Evolutionary conservation across 257 asterid species (phyloP).

Genomic region (Nicotiana tabacum): DNA sequence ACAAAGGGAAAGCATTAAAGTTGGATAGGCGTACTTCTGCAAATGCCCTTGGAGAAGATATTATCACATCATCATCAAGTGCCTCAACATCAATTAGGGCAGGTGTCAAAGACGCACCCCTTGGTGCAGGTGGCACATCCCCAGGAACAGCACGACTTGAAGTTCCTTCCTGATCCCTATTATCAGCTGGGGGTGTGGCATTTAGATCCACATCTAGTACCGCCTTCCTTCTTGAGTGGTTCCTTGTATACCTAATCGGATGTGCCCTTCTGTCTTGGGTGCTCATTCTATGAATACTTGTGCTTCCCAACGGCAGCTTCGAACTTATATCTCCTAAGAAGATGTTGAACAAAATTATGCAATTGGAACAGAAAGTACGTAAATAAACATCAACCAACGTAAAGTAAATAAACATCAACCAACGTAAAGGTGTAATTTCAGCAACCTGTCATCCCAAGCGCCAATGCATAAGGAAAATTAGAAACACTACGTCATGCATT

Average conservation of each 20-base stretch:
- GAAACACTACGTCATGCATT: background rate
- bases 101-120: constrained; percentile 1
- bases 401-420: background rate
- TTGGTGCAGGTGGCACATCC: constrained; percentile 11
- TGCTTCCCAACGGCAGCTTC: background rate
- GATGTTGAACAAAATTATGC: background rate
- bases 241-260: constrained; percentile 20
- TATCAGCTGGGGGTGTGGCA: constrained; percentile 21
- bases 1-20: background rate
- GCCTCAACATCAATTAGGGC: constrained; percentile 42
- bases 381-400: background rate
- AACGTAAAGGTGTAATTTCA: background rate
- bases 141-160: constrained; percentile 18
- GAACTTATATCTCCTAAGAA: background rate
- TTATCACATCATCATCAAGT: constrained; percentile 39
- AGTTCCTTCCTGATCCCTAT: constrained; percentile 28
- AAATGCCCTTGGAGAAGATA: constrained; percentile 37
- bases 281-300: constrained; percentile 19
- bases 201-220: constrained; percentile 32
- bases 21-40: constrained; percentile 30
- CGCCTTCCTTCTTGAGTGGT: constrained; percentile 23
- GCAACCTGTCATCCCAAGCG: background rate
- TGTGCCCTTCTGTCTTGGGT: constrained; percentile 20
- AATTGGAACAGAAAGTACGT: background rate
- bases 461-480: background rate